Conservation (phyloP, 805 yeast genomes). For the Cyberlindnera sargentensis region DNA sequence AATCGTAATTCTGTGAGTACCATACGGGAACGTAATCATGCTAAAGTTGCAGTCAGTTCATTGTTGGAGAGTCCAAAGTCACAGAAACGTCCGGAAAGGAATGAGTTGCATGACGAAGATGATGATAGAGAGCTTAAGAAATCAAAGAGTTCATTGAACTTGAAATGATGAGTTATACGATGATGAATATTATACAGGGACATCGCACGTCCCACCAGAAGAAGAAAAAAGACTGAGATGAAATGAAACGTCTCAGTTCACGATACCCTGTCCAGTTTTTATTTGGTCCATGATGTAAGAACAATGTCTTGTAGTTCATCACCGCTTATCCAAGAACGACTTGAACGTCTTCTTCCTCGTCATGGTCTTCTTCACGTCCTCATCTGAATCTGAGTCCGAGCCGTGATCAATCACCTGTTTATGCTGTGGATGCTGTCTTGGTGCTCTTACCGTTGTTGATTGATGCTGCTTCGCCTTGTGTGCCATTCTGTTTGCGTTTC, state of each 20-base stretch:
- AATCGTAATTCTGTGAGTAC: not conserved
- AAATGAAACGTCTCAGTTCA: too few relatives aligned
- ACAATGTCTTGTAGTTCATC: not conserved
- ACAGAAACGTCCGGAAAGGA: not conserved
- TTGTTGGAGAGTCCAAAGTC: constrained; percentile 12
- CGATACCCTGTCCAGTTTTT: too few relatives aligned
- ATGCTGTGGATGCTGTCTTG: not conserved
- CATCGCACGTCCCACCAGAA: too few relatives aligned
- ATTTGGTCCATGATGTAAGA: too few relatives aligned
- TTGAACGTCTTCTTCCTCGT: constrained; percentile 17
- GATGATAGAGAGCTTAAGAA: not conserved
- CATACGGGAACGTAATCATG: not conserved
- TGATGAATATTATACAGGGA: too few relatives aligned
- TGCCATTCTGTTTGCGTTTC: not conserved
- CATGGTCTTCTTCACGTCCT: constrained; percentile 12
- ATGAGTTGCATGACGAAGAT: not conserved
- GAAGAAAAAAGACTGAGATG: too few relatives aligned
- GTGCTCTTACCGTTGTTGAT: too few relatives aligned
- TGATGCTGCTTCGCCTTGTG: constrained; percentile 2
- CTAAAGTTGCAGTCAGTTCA: constrained; percentile 17
- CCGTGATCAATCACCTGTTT: not conserved
- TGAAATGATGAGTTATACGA: too few relatives aligned
- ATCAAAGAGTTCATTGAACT: too few relatives aligned
- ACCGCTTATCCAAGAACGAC: constrained; percentile 8
- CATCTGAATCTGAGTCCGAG: constrained; percentile 18